Evolutionary conservation across 2,329 filamentous ascomycete species (phyloP), one percentile per base, ranked within the genome.

Genomic region (Chaetomium sp.): DNA sequence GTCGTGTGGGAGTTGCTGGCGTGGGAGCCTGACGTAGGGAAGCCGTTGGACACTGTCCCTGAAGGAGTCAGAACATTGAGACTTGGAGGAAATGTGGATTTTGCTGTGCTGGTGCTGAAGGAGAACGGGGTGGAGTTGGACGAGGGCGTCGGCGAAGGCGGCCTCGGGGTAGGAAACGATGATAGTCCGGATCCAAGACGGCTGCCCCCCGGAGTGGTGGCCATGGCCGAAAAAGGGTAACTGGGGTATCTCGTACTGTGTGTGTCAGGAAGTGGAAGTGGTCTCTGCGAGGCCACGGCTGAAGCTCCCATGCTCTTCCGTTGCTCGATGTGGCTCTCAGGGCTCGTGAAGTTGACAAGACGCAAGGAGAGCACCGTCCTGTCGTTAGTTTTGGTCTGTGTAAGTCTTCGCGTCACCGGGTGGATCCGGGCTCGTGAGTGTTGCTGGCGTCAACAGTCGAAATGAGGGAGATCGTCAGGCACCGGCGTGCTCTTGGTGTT

Each of bases 221-320:
- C 48, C 51, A 62, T 61, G 46, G 52, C 49, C 52, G 55, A 12
- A 59, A 59, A 60, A 64, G 63, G 57, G 64, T 62, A 50, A 52
- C 52, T 55, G 49, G 64, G 61, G 64, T 71, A 69, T 69, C 71
- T 64, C 70, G 71, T 71, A 72, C 69, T 69, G 66, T 70, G 71
- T 66, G 80, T 74, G 50, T 80, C 78, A 62, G 85, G 82, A 61
- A 83, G 82, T 50, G 67, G 67, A 14, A 89, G 79, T 66, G 87
- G 81, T 70, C 87, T 82, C 66, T 87, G 81, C 70, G 85, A 79
- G 63, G 85, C 82, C 69, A 91, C 84, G 74, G 86, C 87, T 68
- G 60, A 43, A 33, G 56, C 52, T 54, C 58, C 59, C 59, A 61
- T 61, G 12, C 40, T 57, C 32, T 35, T 57, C 8, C 6, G 33